Base-by-base conservation (phyloP, 1,284 basidiomycete species). In the Papiliotrema fonsecae region DNA sequence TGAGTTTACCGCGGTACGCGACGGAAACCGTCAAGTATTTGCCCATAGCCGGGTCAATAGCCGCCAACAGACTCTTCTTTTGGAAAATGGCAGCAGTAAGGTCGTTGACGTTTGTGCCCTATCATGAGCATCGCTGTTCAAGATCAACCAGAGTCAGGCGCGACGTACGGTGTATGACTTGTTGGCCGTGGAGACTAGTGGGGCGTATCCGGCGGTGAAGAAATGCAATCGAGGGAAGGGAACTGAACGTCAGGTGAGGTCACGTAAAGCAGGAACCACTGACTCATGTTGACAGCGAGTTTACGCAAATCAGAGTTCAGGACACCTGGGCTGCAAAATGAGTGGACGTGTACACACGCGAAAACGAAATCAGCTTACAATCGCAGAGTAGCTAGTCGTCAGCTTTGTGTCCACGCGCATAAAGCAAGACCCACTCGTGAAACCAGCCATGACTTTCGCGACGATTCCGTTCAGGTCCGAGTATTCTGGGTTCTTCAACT, bases 221-320 rank as follows among this genome's bases (percentile, higher is more conserved):
- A 93, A 94, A 69, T 94, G 90, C 47, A 94, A 79, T 55, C 90
- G 87, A 57, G 90, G 90, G 80, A 94, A 94, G 0, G 90, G 90
- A 47, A 94, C 67, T 65, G 35, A n/a, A 31, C 21, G n/a, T 48
- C 28, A 46, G 54, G 32, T 49, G 13, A 36, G 25, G 27, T 10
- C 26, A n/a, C 1, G 16, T 10, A 21, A 19, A 16, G 38, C 6
- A 32, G 7, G 21, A 21, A 7, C 16, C 6, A 49, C 57, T 50
- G 14, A 58, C 61, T 54, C 69, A 97, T 81, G 75, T 97, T 97
- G 81, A 94, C 85, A 42, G 83, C 87, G 36, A 97, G 81, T 75
- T 97, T 97, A 55, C 92, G 83, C 47, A 97, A 77, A 70, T 97
- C 92, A 47, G 90, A 91, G 72, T 96, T 96, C 52, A 94, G 78